phyloP scores from a whole-genome alignment of 331 rosid species.

The Acacia pycnantha region DNA sequence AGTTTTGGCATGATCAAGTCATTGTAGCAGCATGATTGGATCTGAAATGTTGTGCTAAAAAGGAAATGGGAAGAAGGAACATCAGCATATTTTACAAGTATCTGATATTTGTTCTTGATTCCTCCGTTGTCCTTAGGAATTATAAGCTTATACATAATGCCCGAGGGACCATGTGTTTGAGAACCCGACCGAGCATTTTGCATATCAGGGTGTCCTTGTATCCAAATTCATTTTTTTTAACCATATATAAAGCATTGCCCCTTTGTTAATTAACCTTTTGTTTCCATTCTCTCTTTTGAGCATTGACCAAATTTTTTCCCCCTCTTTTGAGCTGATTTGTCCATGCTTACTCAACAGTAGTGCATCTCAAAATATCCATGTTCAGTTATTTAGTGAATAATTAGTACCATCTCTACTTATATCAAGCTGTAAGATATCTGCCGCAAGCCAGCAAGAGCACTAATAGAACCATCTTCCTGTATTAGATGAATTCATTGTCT shows the following conservation, averaged over 20 bases:
- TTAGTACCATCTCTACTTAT: neutral
- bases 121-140: neutral
- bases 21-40: constrained; percentile 23
- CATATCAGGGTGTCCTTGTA: constrained; percentile 16
- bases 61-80: constrained; percentile 18
- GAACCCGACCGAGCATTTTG: neutral
- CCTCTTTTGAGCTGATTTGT: neutral
- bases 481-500: neutral
- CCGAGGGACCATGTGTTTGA: constrained; percentile 3
- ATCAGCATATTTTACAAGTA: neutral
- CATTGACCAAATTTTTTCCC: neutral
- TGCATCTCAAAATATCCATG: neutral
- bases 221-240: neutral
- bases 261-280: neutral
- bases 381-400: neutral
- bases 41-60: constrained; percentile 8
- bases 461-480: neutral
- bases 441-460: too few relatives aligned
- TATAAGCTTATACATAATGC: neutral
- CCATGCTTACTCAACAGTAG: neutral
- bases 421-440: neutral
- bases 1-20: constrained; percentile 14
- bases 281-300: neutral
- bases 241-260: neutral
- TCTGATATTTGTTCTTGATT: neutral